Base-by-base conservation (phyloP, 2,329 filamentous ascomycete species). In the Aspergillus brasiliensis region DNA sequence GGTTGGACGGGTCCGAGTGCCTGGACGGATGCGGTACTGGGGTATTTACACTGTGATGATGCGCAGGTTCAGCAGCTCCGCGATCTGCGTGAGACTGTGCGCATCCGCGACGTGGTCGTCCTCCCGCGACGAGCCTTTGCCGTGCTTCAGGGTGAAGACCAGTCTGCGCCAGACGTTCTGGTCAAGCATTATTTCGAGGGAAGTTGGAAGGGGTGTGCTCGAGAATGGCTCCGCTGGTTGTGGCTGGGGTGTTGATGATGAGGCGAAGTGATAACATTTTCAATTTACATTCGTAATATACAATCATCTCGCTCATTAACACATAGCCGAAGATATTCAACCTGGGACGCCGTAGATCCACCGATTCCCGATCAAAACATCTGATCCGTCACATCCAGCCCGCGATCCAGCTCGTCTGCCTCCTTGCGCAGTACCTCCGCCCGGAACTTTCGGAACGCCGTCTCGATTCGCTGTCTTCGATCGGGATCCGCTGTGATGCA, bases 341-440 rank as follows among this genome's bases (percentile, higher is more conserved):
- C 3, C 10, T 34, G 31, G 31, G 10, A 34, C 13, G 31, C 31
- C 31, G 31, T 34, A 11, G 31, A n/a, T n/a, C n/a, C n/a, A n/a
- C n/a, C n/a, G n/a, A n/a, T n/a, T n/a, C n/a, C n/a, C n/a, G n/a
- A 21, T 58, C 51, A 67, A 21, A 71, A 71, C 64, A 74, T 65
- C 51, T 71, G 65, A 1, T 68, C 68, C 13, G 62, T 62, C 5
- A 71, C 65, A 40, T 64, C 69, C 19, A 72, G 65, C 1, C 71
- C 73, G 0, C 71, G 74, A 62, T 89, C 86, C 60, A 90, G 64
- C 25, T 75, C 68, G 64, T 84, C 78, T 8, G 87, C 83, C 75
- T 90, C 81, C 62, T 80, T 81, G 67, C 84, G 82, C 67, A 90
- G 70, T n/a, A 84, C 81, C 75, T 90, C 88, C 0, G 84, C 85